These are phyloP conservation scores for Dryadomyces quercivorus DNA, from an alignment of 2,329 filamentous ascomycete genomes.

Conservation along the genomic window DNA sequence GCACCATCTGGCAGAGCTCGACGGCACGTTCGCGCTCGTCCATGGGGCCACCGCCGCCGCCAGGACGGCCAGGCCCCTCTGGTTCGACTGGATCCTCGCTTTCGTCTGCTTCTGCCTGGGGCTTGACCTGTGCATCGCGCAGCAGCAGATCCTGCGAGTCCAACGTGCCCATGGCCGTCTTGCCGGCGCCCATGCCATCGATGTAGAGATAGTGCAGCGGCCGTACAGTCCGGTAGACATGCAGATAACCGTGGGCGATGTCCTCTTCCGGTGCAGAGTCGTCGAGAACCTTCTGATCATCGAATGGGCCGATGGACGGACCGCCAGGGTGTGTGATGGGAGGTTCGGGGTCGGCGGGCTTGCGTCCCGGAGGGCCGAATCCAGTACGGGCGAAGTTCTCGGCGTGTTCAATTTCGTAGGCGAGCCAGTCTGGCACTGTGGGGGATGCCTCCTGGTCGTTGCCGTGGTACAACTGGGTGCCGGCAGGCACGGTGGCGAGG, in stretches of 20 bases:
- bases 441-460: slow-evolving; percentile 32
- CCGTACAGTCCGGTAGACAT: slow-evolving; percentile 50
- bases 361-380: too few species aligned
- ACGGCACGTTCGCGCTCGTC: neutral
- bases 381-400: slow-evolving; percentile 42
- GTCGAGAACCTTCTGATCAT: neutral
- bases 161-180: slow-evolving; percentile 49
- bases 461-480: slow-evolving; percentile 58
- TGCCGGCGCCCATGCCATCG: slow-evolving; percentile 31
- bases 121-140: neutral
- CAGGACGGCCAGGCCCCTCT: neutral
- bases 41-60: neutral
- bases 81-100: neutral
- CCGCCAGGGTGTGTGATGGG: too few species aligned
- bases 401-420: slow-evolving; percentile 66
- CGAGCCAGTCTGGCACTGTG: slow-evolving; percentile 51
- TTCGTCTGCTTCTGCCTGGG: neutral
- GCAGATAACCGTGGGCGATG: slow-evolving; percentile 41
- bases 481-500: slow-evolving; percentile 49
- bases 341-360: too few species aligned
- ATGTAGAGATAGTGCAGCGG: slow-evolving; percentile 52
- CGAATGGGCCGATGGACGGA: neutral
- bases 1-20: slow-evolving; percentile 2
- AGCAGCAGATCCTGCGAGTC: slow-evolving; percentile 51
- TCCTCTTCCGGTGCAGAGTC: neutral